Base-by-base conservation (phyloP, 257 asterid species). In the Ballota nigra region DNA sequence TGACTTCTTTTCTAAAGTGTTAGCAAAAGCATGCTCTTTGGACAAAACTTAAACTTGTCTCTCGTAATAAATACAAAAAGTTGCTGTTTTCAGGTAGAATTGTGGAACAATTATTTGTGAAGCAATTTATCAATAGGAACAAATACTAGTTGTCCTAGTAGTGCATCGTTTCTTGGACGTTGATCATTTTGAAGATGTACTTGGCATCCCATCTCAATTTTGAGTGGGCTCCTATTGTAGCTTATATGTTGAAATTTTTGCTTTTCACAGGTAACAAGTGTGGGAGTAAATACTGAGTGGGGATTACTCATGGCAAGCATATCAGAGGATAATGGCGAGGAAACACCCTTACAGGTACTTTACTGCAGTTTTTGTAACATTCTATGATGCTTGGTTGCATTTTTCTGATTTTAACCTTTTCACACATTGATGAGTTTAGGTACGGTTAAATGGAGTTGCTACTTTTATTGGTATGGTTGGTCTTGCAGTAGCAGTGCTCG, bases 251-350 rank as follows among this genome's bases (percentile, higher is more conserved):
- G 69, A 24, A 49, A 34, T 72, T n/a, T 31, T 59, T 34, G 4
- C 65, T 47, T 70, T 83, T 40, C 34, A 19, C 85, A 94, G 99
- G 97, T 94, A 36, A 88, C 96, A 4, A 78, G 85, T 60, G 99
- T 94, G 71, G 98, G 98, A 60, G 83, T 91, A 77, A 88, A 94
- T 69, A 94, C 97, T 4, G 99, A 91, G 77, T 94, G 99, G 99
- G 99, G 99, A 66, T 72, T 91, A 70, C 86, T 94, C 41, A 94
- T 94, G 99, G 96, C 99, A 13, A 91, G 98, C 74, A 89, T 94
- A 72, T 85, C 97, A 7, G 99, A 94, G 77, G 99, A 94, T 79
- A 94, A 88, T 82, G 97, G 95, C 41, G 97, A 94, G 83, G 99
- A 94, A 85, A 94, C 98, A 63, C 98, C 99, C 12, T 78, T 94